Evolutionary conservation across 192 early-diverging fungal species (phyloP), one percentile per base, ranked within the genome.

Genomic region (Backusella psychrophila): DNA sequence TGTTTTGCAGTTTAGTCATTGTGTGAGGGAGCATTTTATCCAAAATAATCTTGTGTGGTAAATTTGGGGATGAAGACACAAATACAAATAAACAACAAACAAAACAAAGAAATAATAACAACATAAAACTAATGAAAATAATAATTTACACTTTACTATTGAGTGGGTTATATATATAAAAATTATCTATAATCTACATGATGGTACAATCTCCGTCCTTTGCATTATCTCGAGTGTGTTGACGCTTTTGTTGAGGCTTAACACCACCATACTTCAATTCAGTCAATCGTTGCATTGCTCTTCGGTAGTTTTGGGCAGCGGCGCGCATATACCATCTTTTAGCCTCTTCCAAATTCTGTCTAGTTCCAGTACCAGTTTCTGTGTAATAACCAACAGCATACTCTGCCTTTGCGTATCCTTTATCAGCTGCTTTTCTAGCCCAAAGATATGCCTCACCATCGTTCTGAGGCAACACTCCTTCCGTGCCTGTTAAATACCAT

Each of bases 391-490:
- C 98, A 8, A 99, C 93, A 2, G 97, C 96, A 77, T 96, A 99
- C 81, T 99, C 97, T 17, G 97, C 98, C 84, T 97, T 97, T 15
- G 96, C 91, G 34, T 96, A 86, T 14, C 95, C 94, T 82, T 94
- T 97, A 78, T 98, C 96, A 1, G 98, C 98, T 17, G 98, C 95
- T 72, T 95, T 94, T 21, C 95, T 89, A 19, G 98, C 97, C 98
- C 98, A 99, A 75, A 96, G 83, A 78, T 97, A 99, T n/a, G 98
- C 97, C 81, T 99, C 94, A 26, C 88, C 89, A 82, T 99, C 97
- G 74, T 88, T 95, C 84, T 96, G 96, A 72, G 88, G 88, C 79
- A 99, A 80, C 11, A 96, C 89, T 14, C 91, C 92, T 72, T 99
- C 96, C 6, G 94, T 91, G 6, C 82, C 82, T 3, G 97, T 98